Percentiles rank a stretch among this genome's conserved stretches.
Evolutionary conservation across 768 basidiomycete genomes (phyloP).

Genomic region (Pleurotus eryngii): DNA sequence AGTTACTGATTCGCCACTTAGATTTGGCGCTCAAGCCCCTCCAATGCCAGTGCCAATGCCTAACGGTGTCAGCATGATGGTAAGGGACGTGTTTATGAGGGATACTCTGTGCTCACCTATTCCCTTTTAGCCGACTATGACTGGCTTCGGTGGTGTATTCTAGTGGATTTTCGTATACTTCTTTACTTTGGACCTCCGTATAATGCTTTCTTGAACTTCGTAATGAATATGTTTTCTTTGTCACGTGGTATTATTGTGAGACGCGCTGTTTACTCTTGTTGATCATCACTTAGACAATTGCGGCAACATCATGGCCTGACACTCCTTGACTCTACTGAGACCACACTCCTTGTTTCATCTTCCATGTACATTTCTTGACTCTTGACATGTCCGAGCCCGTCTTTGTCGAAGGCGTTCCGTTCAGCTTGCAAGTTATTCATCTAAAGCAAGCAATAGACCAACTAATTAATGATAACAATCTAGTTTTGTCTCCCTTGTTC

Average conservation of each 20-base stretch:
- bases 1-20: conserved; percentile 20
- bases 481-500: conserved; percentile 5
- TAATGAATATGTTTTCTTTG: background rate
- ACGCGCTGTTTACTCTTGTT: background rate
- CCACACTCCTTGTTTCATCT: background rate
- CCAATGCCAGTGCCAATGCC: conserved; percentile 53
- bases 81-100: conserved; percentile 28
- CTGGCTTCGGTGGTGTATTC: conserved; percentile 47
- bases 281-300: background rate
- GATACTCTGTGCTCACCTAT: background rate
- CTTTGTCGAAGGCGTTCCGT: background rate
- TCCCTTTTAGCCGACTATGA: conserved; percentile 45
- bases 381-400: background rate
- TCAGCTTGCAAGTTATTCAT: conserved; percentile 1
- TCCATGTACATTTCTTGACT: background rate
- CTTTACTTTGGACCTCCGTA: background rate
- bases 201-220: background rate
- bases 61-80: conserved; percentile 45
- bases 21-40: conserved; percentile 64
- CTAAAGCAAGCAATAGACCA: background rate
- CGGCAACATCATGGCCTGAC: background rate
- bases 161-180: conserved; percentile 17
- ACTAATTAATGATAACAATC: background rate
- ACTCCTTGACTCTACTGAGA: background rate
- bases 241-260: background rate